phyloP scores from a whole-genome alignment of 495 filamentous ascomycete species.

The Neurospora cerealis region DNA sequence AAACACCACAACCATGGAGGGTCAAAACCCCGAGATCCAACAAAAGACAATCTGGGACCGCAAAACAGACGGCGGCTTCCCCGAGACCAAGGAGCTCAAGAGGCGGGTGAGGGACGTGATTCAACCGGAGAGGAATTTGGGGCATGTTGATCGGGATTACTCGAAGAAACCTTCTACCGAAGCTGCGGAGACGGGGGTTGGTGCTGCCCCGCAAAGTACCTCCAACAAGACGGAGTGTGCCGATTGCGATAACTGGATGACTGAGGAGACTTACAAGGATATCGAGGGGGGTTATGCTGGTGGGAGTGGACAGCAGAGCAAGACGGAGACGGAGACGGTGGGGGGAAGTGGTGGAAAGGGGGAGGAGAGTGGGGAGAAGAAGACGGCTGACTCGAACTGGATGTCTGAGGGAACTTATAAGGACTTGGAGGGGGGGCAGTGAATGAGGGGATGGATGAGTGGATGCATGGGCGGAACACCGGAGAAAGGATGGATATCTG shows the following conservation, averaged over 20 bases:
- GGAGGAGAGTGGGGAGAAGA: not conserved
- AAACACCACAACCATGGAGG: slow-evolving; percentile 8
- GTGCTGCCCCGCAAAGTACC: not conserved
- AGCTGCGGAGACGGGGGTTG: not conserved
- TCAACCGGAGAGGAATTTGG: slow-evolving; percentile 64
- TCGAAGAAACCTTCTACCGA: not conserved
- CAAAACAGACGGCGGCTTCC: slow-evolving; percentile 82
- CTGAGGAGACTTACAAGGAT: not conserved
- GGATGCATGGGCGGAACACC: not conserved
- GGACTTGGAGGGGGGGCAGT: not conserved
- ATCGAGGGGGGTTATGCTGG: not conserved
- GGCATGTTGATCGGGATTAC: slow-evolving; percentile 63
- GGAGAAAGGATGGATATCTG: not conserved
- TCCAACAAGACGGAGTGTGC: not conserved
- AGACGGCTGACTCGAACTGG: not conserved
- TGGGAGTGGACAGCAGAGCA: not conserved
- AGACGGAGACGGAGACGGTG: not conserved
- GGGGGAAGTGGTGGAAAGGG: not conserved
- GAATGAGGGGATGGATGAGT: not conserved
- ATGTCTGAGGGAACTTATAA: not conserved
- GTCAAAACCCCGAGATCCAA: slow-evolving; percentile 7
- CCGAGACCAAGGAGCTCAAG: slow-evolving; percentile 87
- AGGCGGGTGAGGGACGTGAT: slow-evolving; percentile 76
- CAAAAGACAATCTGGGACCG: slow-evolving; percentile 69
- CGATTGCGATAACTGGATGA: not conserved